Percentiles rank a stretch among this genome's conserved stretches.
phyloP scores from a whole-genome alignment of 148 eudicot genomes.

The Cornus florida region DNA sequence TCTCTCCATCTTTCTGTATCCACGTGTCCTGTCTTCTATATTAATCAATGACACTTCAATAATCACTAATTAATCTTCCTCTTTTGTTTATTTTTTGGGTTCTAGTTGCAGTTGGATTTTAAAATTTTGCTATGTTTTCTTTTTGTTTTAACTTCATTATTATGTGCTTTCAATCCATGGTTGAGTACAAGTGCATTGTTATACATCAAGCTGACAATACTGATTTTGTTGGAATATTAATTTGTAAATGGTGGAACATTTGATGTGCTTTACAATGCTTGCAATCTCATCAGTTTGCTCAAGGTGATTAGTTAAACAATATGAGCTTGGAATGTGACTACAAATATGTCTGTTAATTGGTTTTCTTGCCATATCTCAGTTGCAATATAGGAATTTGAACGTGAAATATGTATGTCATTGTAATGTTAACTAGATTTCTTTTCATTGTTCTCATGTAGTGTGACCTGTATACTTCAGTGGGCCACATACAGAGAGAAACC shows the following conservation, averaged over 20 bases:
- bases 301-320: neutral
- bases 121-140: neutral
- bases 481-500: constrained; percentile 80
- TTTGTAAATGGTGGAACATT: neutral
- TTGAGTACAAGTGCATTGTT: neutral
- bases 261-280: neutral
- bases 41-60: too few species aligned
- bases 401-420: neutral
- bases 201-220: neutral
- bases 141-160: too few species aligned
- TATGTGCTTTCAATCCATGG: neutral
- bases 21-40: too few species aligned
- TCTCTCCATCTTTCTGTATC: too few species aligned
- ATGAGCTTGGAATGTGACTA: neutral
- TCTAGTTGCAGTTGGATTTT: neutral
- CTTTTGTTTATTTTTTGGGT: too few species aligned
- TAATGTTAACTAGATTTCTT: constrained; percentile 1
- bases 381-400: neutral
- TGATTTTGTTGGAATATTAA: neutral
- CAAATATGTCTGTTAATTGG: neutral
- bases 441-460: constrained; percentile 34
- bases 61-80: too few species aligned
- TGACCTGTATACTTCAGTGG: constrained; percentile 89
- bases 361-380: neutral
- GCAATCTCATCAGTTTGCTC: neutral